Evolutionary conservation across 805 yeast species (phyloP).

Genomic region (Jamesozyma piceae): DNA sequence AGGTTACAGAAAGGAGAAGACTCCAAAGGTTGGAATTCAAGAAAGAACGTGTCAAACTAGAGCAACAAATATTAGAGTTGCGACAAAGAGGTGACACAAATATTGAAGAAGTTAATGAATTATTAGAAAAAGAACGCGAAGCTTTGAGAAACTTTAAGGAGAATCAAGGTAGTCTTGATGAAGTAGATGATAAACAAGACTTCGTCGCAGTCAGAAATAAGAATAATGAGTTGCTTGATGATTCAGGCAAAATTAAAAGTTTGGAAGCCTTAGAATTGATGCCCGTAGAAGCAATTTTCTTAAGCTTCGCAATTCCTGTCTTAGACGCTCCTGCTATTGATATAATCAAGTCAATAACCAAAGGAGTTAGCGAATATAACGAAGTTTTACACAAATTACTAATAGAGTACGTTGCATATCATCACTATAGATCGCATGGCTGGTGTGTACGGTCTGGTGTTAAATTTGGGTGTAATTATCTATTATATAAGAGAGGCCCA

Average conservation of each 20-base stretch:
- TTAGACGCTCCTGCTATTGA: constrained; percentile 29
- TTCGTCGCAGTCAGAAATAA: constrained; percentile 24
- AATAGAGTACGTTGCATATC: constrained; percentile 62
- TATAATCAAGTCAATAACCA: constrained; percentile 13
- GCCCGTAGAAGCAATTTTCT: constrained; percentile 67
- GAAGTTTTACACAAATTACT: constrained; percentile 35
- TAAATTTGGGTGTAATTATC: constrained; percentile 81
- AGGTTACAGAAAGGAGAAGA: constrained; percentile 64
- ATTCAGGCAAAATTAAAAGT: constrained; percentile 20
- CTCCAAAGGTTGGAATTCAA: constrained; percentile 67
- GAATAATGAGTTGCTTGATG: constrained; percentile 29
- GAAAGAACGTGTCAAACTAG: constrained; percentile 51
- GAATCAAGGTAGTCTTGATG: constrained; percentile 12
- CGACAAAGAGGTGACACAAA: constrained; percentile 30
- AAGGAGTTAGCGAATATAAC: constrained; percentile 1
- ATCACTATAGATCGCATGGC: constrained; percentile 78
- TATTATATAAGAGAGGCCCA: constrained; percentile 84
- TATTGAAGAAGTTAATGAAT: constrained; percentile 21
- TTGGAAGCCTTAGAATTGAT: constrained; percentile 49
- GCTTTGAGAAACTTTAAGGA: constrained; percentile 27
- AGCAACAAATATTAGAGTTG: constrained; percentile 37
- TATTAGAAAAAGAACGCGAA: constrained; percentile 28
- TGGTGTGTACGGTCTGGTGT: constrained; percentile 93
- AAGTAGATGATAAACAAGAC: background rate
- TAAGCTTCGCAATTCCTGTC: constrained; percentile 48